Percentiles rank a stretch among this genome's conserved stretches.
phyloP scores from a whole-genome alignment of 1,284 basidiomycete species.

The Cutaneotrichosporon daszewskae region DNA sequence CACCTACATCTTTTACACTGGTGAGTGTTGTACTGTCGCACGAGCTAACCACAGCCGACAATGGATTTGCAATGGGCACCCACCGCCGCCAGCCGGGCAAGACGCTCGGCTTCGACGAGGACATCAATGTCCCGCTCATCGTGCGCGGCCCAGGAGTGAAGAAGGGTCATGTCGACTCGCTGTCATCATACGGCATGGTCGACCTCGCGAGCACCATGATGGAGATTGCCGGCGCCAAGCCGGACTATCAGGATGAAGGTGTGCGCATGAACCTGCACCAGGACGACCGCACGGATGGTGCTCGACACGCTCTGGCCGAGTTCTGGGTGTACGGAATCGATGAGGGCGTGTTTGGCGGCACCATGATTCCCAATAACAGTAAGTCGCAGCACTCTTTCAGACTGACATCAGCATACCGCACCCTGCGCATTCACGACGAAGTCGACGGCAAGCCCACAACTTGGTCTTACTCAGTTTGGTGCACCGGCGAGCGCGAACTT shows the following conservation, averaged over 20 bases:
- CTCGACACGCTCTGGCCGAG: constrained; percentile 27
- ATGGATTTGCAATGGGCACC: constrained; percentile 35
- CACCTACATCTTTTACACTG: constrained; percentile 38
- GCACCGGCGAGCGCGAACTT: constrained; percentile 41
- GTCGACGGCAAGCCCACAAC: constrained; percentile 6
- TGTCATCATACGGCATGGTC: constrained; percentile 28
- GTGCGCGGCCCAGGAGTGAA: constrained; percentile 30
- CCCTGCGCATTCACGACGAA: constrained; percentile 29
- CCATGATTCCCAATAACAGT: constrained; percentile 22
- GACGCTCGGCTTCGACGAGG: constrained; percentile 39
- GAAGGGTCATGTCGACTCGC: constrained; percentile 18
- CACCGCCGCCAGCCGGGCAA: constrained; percentile 40
- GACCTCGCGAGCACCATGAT: constrained; percentile 37
- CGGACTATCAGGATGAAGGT: constrained; percentile 34
- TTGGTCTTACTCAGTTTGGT: constrained; percentile 38
- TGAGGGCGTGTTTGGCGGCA: constrained; percentile 29
- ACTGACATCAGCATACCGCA: constrained; percentile 27
- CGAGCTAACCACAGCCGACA: constrained; percentile 25
- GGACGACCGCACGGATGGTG: constrained; percentile 1
- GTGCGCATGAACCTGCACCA: constrained; percentile 24
- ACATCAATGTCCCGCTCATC: constrained; percentile 33
- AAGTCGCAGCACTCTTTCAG: too few relatives aligned
- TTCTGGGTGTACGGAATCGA: constrained; percentile 34
- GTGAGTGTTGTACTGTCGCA: constrained; percentile 2
- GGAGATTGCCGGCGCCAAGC: constrained; percentile 32